phyloP scores from a whole-genome alignment of 2,329 filamentous ascomycete genomes.

The Trichoderma koningii region DNA sequence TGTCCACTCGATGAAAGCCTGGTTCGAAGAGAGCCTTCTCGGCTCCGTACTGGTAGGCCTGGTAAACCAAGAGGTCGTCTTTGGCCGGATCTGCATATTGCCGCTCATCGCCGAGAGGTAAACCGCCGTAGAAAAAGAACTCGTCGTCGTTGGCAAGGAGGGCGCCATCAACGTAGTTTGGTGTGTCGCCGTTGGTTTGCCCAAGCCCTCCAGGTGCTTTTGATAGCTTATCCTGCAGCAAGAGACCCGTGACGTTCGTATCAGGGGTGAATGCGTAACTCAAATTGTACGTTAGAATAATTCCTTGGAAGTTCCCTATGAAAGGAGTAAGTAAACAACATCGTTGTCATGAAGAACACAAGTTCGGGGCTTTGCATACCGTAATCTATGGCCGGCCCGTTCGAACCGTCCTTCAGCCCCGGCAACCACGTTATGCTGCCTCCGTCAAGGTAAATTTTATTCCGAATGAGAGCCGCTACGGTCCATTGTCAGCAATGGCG shows the following conservation, averaged over 20 bases:
- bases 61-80: constrained; percentile 53
- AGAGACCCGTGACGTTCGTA: constrained; percentile 55
- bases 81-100: constrained; percentile 43
- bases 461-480: constrained; percentile 58
- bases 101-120: constrained; percentile 42
- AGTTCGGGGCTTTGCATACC: constrained; percentile 41
- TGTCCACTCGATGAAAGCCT: constrained; percentile 45
- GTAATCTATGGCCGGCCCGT: constrained; percentile 38
- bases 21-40: constrained; percentile 46
- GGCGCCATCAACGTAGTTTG: constrained; percentile 62
- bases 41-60: constrained; percentile 54
- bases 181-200: constrained; percentile 56
- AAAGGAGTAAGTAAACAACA: neutral
- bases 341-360: neutral
- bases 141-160: constrained; percentile 66
- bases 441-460: constrained; percentile 67
- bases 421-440: constrained; percentile 58
- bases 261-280: constrained; percentile 55
- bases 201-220: constrained; percentile 51
- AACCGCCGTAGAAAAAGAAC: constrained; percentile 66
- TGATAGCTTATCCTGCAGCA: constrained; percentile 47
- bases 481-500: constrained; percentile 30
- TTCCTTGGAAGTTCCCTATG: constrained; percentile 54
- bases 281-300: constrained; percentile 61
- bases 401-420: constrained; percentile 49